Percentiles rank a stretch among this genome's conserved stretches.
Evolutionary conservation across 2,329 filamentous ascomycete species (phyloP).

Genomic region (Aspergillus puulaauensis): DNA sequence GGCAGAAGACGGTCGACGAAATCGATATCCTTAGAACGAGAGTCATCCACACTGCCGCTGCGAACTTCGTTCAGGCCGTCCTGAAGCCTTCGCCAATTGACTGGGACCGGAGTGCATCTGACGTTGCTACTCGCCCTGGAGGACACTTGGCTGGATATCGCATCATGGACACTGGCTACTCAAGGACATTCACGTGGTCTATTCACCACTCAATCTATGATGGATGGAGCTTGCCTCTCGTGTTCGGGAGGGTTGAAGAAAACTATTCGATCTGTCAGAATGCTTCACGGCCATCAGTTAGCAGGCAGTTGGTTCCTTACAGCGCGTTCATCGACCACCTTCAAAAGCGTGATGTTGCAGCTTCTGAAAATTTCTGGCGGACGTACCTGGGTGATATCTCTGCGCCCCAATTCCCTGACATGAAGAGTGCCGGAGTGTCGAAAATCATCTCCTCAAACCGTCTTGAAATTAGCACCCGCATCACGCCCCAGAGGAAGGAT

Average conservation of each 20-base stretch:
- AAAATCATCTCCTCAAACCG: not conserved
- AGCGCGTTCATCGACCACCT: constrained; percentile 34
- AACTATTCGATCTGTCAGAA: constrained; percentile 26
- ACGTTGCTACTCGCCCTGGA: constrained; percentile 36
- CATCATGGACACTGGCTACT: constrained; percentile 32
- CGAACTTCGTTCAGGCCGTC: constrained; percentile 43
- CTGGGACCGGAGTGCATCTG: constrained; percentile 25
- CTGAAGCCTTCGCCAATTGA: constrained; percentile 21
- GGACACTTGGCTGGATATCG: constrained; percentile 35
- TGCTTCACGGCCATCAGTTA: not conserved
- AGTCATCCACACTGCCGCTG: constrained; percentile 39
- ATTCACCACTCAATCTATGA: constrained; percentile 53
- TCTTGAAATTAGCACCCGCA: constrained; percentile 23
- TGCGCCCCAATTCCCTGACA: constrained; percentile 28
- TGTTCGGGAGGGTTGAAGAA: constrained; percentile 38
- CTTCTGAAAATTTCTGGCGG: constrained; percentile 35
- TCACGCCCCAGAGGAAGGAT: constrained; percentile 33
- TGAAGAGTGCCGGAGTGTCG: constrained; percentile 23
- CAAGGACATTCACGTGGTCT: constrained; percentile 47
- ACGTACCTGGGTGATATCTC: constrained; percentile 28
- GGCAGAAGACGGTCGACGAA: constrained; percentile 46
- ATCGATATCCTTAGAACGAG: constrained; percentile 52
- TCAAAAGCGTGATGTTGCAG: constrained; percentile 22
- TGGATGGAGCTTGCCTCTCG: constrained; percentile 45
- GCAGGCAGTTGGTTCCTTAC: constrained; percentile 21